Evolutionary conservation across 1,284 basidiomycete genomes (phyloP), one percentile per base, ranked within the genome.

Genomic region (Boletellus deceptivus): DNA sequence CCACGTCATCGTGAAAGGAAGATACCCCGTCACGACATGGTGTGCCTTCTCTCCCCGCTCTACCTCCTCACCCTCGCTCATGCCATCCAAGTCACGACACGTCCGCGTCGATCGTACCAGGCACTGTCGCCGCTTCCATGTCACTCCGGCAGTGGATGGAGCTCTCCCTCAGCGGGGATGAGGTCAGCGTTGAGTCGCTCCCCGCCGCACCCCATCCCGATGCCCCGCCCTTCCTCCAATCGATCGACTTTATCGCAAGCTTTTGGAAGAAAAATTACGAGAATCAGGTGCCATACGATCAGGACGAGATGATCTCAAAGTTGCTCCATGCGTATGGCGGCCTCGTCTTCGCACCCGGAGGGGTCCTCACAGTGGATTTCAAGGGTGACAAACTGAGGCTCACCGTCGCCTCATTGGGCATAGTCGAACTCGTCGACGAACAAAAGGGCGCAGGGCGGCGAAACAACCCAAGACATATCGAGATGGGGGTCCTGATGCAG

Each of bases 281-380:
- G 56, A 80, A 83, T n/a, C 68, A 79, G 1, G 85, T 87, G 59
- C 76, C 82, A 18, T 95, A 89, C 70, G 87, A 89, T 48, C 83
- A 86, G 10, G 95, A 97, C 57, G 92, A 98, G 46, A 89, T 98
- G 76, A 77, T 82, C 8, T 71, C 76, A 33, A 83, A 81, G 41
- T 91, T 98, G 69, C 62, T 91, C 54, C 82, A 80, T 42, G 80
- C 79, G 0, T 88, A 80, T 69, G 76, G 62, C 53, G 78, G 78
- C 18, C 70, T 87, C 64, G 73, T 93, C 50, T 89, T 97, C 68
- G 82, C 86, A 14, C 71, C 79, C 0, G 84, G 89, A 16, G 84
- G 94, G 68, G 72, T 85, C 16, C 72, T 98, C 51, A 86, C 90
- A 2, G 93, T 97, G 64, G 97, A 98, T 67, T 98, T 86, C 72